Evolutionary conservation across 148 eudicot species (phyloP), one percentile per base, ranked within the genome.

Genomic region (Agrostemma githago): DNA sequence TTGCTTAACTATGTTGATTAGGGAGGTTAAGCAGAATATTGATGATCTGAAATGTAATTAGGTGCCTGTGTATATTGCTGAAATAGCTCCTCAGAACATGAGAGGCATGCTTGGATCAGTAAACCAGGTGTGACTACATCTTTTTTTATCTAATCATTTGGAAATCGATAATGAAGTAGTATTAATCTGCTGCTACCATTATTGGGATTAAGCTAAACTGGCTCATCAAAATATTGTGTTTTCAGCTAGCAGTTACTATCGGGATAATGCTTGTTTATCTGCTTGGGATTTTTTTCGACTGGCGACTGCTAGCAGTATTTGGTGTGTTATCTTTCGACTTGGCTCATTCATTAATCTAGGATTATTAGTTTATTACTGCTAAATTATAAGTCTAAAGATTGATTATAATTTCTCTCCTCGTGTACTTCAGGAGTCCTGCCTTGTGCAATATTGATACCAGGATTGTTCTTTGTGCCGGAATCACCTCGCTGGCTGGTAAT

Each of bases 401-500:
- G 62, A 21, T 46, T 34, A 3, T 42, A 6, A 21, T 21, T 26
- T 44, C 71, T 71, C 39, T 16, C 46, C 70, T 62, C 60, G 34
- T 70, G 37, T 48, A 21, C 40, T 68, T 76, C 89, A 94, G 98
- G 97, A 78, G 81, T 76, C 38, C 74, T 95, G 71, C 97, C 98
- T 21, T 89, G 97, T 77, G 76, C 83, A 11, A 69, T 82, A 10
- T 78, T 94, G 89, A 91, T 94, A 77, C 98, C 97, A 74, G 97
- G 93, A 63, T 74, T 95, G 60, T 95, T 92, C 84, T 95, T 95
- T 60, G 71, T 95, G 73, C 98, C 98, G 17, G 98, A 92, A 77
- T 95, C 98, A 82, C 98, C 98, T 79, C 86, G 98, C 66, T 95
- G 98, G 98, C 87, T 95, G 98, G 98, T 95, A 84, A 83, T 62